Evolutionary conservation across 495 filamentous ascomycete genomes (phyloP).

Genomic region (Aspergillus asperescens): DNA sequence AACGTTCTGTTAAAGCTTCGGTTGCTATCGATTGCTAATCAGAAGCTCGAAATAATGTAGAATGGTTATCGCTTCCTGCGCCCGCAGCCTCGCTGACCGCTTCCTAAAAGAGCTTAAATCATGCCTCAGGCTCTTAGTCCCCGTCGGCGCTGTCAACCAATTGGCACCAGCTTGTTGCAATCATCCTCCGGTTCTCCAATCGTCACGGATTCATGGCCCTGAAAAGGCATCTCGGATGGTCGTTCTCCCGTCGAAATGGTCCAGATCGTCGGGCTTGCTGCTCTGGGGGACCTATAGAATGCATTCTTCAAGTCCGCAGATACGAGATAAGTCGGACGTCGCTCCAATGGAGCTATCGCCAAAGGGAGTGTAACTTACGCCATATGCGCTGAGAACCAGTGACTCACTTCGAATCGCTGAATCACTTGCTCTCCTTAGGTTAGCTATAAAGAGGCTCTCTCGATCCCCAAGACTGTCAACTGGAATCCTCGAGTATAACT

Average conservation of each 20-base stretch:
- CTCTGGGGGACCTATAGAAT: neutral
- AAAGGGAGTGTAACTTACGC: slow-evolving; percentile 5
- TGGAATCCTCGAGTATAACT: neutral
- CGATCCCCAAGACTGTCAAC: neutral
- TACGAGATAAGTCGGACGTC: neutral
- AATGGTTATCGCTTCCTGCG: slow-evolving; percentile 10
- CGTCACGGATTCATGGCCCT: neutral
- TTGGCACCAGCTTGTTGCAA: slow-evolving; percentile 17
- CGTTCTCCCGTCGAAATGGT: slow-evolving; percentile 3
- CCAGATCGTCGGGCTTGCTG: neutral
- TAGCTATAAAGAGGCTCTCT: neutral
- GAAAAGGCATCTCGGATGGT: slow-evolving; percentile 1
- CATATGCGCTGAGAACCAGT: neutral
- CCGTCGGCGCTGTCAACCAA: slow-evolving; percentile 33
- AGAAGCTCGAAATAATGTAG: neutral
- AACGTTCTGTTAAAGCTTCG: slow-evolving; percentile 4
- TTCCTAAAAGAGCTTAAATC: neutral
- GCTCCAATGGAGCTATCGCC: neutral
- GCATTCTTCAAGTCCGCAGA: neutral
- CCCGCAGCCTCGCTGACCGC: slow-evolving; percentile 4
- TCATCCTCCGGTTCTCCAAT: neutral
- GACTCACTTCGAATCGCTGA: neutral
- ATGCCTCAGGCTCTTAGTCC: slow-evolving; percentile 8
- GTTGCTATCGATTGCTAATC: slow-evolving; percentile 13
- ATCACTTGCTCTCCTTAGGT: neutral